phyloP scores from a whole-genome alignment of 2,329 filamentous ascomycete genomes.

The Pestalotiopsis sp. region DNA sequence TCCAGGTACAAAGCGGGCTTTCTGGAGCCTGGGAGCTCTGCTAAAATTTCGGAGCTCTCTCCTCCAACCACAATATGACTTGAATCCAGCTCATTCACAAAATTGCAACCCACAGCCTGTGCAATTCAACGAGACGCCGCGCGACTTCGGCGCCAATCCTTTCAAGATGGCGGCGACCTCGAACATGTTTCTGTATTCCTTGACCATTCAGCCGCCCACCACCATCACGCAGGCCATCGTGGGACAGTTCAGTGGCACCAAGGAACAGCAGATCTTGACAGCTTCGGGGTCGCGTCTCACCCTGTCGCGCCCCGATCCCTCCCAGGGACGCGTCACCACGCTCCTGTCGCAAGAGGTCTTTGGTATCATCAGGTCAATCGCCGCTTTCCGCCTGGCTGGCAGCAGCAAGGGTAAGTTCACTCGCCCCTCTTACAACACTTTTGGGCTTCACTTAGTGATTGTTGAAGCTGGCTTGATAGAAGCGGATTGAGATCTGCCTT shows the following conservation, averaged over 20 bases:
- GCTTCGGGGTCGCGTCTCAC: conserved; percentile 89
- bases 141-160: conserved; percentile 33
- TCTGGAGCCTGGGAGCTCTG: conserved; percentile 2
- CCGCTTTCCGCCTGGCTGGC: conserved; percentile 88
- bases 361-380: conserved; percentile 88
- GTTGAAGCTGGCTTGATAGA: conserved; percentile 63
- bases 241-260: conserved; percentile 93
- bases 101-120: conserved; percentile 5
- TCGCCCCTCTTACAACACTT: conserved; percentile 37
- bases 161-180: conserved; percentile 90
- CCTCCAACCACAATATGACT: neutral
- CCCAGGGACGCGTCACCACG: conserved; percentile 83
- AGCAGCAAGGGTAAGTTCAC: conserved; percentile 87
- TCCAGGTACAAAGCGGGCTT: conserved; percentile 2
- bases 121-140: conserved; percentile 25
- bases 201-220: conserved; percentile 92
- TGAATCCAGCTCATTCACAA: neutral
- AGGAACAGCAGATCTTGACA: conserved; percentile 96
- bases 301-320: conserved; percentile 82
- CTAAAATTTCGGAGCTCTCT: conserved; percentile 14
- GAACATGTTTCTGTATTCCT: conserved; percentile 97
- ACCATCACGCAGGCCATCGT: conserved; percentile 88
- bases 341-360: conserved; percentile 93
- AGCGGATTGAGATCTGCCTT: conserved; percentile 25
- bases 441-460: conserved; percentile 71